These are phyloP conservation scores for Cladosporium sp. DNA, from an alignment of 2,329 filamentous ascomycete species.

Conservation along the genomic window DNA sequence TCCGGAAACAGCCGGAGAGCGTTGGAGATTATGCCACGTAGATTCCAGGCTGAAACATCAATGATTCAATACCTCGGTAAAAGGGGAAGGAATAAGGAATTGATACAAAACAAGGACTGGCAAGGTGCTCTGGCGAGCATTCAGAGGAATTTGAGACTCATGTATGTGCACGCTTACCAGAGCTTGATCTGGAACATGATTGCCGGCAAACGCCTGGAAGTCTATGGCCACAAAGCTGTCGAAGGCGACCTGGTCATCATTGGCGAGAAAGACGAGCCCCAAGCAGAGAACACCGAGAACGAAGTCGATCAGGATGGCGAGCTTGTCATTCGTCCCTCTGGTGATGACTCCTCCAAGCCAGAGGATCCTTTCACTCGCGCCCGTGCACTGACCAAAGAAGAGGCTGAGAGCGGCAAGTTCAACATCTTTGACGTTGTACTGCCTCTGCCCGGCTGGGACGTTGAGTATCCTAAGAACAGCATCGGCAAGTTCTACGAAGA, in stretches of 20 bases:
- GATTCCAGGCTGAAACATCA: conserved; percentile 73
- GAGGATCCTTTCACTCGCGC: conserved; percentile 63
- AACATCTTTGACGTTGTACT: conserved; percentile 84
- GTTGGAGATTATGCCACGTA: conserved; percentile 56
- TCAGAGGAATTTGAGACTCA: conserved; percentile 74
- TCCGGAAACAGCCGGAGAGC: conserved; percentile 43
- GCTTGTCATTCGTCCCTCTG: conserved; percentile 58
- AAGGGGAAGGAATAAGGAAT: conserved; percentile 41
- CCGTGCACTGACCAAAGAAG: conserved; percentile 68
- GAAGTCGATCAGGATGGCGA: conserved; percentile 58
- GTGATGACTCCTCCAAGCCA: conserved; percentile 49
- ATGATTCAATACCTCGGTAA: conserved; percentile 71
- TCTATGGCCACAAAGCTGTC: conserved; percentile 68
- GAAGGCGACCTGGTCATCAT: conserved; percentile 79
- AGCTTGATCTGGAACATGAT: conserved; percentile 90
- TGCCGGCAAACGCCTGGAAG: conserved; percentile 73
- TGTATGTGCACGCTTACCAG: conserved; percentile 98
- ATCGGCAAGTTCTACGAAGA: conserved; percentile 77
- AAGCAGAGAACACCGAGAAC: conserved; percentile 31
- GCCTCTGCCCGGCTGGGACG: conserved; percentile 85
- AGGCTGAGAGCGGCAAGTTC: conserved; percentile 70
- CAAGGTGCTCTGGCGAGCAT: conserved; percentile 76
- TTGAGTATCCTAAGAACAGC: conserved; percentile 78
- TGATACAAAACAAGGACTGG: conserved; percentile 60
- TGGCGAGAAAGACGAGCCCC: conserved; percentile 48